phyloP scores from a whole-genome alignment of 2,329 filamentous ascomycete genomes.

The Fusarium lyarnte region DNA sequence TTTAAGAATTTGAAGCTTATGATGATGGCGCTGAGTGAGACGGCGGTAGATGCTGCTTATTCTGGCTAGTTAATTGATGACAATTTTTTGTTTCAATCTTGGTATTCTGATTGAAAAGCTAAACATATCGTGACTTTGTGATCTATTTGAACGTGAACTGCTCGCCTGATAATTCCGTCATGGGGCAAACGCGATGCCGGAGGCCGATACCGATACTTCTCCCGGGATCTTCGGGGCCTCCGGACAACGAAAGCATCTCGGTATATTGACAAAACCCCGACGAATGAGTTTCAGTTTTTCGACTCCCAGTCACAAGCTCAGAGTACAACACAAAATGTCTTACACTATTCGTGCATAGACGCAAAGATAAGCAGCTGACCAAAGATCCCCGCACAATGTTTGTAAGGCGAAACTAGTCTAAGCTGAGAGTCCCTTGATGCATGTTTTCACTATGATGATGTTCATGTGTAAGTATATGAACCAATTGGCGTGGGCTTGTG shows the following conservation, averaged over 20 bases:
- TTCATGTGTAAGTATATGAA: neutral
- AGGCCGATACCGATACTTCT: neutral
- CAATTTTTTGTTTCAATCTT: neutral
- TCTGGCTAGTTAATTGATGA: neutral
- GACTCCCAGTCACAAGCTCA: neutral
- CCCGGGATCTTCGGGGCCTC: constrained; percentile 7
- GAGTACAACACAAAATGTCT: neutral
- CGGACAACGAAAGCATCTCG: neutral
- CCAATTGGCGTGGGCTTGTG: neutral
- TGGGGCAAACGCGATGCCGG: neutral
- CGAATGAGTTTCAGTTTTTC: neutral
- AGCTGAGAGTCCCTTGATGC: neutral
- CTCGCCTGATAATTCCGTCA: neutral
- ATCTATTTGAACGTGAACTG: neutral
- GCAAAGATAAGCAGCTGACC: constrained; percentile 24
- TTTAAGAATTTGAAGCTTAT: constrained; percentile 2
- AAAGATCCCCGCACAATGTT: constrained; percentile 2
- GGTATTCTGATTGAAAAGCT: neutral
- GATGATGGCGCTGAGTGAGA: neutral
- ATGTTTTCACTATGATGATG: neutral
- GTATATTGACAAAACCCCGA: constrained; percentile 7
- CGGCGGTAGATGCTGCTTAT: neutral
- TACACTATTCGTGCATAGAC: neutral
- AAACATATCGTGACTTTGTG: neutral
- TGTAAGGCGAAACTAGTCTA: constrained; percentile 16